Evolutionary conservation across 2,329 filamentous ascomycete species (phyloP).

Genomic region (Pyrenochaeta sp.): DNA sequence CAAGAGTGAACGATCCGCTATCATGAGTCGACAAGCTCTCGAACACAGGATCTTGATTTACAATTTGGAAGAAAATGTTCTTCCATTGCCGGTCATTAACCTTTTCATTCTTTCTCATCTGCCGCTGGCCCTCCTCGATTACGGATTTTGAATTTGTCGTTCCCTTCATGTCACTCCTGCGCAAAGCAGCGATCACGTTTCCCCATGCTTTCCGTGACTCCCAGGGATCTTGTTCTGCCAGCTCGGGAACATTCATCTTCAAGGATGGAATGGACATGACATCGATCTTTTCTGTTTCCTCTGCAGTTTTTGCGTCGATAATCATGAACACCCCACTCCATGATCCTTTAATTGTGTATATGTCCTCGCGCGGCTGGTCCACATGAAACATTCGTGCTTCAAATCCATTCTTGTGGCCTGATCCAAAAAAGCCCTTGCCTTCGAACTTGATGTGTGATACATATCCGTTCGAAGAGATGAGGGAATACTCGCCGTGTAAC

Average conservation of each 20-base stretch:
- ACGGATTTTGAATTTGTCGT: constrained; percentile 41
- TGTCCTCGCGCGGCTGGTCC: constrained; percentile 37
- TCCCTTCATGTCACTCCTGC: constrained; percentile 53
- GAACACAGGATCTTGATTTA: constrained; percentile 36
- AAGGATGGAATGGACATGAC: constrained; percentile 28
- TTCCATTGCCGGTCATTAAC: constrained; percentile 49
- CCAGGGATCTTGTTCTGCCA: constrained; percentile 55
- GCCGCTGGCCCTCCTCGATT: constrained; percentile 51
- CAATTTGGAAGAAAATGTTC: constrained; percentile 52
- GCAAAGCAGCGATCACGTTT: constrained; percentile 50
- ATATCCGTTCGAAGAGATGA: constrained; percentile 54
- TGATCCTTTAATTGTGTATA: constrained; percentile 52
- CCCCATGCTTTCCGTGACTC: constrained; percentile 56
- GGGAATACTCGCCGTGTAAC: constrained; percentile 51
- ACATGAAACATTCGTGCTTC: constrained; percentile 49
- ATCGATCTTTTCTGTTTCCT: constrained; percentile 50
- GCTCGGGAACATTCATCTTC: constrained; percentile 33
- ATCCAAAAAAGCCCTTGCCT: constrained; percentile 53
- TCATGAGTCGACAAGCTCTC: constrained; percentile 30
- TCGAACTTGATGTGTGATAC: constrained; percentile 55
- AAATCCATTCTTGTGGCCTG: constrained; percentile 54
- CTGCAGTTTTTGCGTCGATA: constrained; percentile 41
- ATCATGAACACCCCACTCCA: constrained; percentile 54
- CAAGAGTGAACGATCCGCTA: constrained; percentile 31
- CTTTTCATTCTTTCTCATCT: constrained; percentile 52